Conservation (phyloP, 495 filamentous ascomycete species). For the Trypethelium eluteriae region DNA sequence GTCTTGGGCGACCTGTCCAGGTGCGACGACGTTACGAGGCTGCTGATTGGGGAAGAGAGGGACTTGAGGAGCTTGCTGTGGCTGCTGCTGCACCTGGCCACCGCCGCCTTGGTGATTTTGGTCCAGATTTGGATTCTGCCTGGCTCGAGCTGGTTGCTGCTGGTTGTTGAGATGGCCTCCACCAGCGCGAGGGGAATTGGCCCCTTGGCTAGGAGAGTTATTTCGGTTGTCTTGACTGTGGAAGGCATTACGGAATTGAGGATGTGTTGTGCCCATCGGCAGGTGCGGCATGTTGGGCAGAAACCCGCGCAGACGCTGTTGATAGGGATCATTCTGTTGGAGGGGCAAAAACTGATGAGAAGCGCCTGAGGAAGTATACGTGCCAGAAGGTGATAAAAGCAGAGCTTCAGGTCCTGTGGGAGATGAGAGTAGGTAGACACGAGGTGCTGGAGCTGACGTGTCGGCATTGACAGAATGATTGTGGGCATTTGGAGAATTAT, state of each 20-base stretch:
- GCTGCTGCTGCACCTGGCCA: conserved; percentile 12
- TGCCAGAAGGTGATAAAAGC: conserved; percentile 27
- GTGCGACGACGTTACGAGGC: conserved; percentile 5
- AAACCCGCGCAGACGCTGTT: background rate
- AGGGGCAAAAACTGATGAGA: conserved; percentile 11
- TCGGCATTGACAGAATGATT: background rate
- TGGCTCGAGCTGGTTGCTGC: conserved; percentile 10
- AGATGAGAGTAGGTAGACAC: conserved; percentile 27
- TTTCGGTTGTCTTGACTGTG: background rate
- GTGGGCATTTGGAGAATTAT: background rate
- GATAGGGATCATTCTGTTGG: background rate
- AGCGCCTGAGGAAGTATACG: conserved; percentile 15
- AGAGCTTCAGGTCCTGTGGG: conserved; percentile 30
- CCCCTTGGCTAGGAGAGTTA: background rate
- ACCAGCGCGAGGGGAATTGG: conserved; percentile 5
- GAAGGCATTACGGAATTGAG: conserved; percentile 16
- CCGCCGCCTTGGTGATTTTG: conserved; percentile 14
- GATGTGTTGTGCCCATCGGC: conserved; percentile 24
- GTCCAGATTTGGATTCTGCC: conserved; percentile 17
- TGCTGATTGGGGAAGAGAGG: conserved; percentile 3
- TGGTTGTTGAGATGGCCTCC: conserved; percentile 11
- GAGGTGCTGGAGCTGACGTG: conserved; percentile 6
- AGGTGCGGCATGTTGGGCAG: background rate
- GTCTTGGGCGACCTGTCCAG: conserved; percentile 11
- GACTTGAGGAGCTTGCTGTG: conserved; percentile 10